A percentile compares a stretch with the other conserved stretches of the same genome.
These are phyloP conservation scores for Starmerella riodocensis DNA, from an alignment of 805 yeast species.

Conservation along the genomic window DNA sequence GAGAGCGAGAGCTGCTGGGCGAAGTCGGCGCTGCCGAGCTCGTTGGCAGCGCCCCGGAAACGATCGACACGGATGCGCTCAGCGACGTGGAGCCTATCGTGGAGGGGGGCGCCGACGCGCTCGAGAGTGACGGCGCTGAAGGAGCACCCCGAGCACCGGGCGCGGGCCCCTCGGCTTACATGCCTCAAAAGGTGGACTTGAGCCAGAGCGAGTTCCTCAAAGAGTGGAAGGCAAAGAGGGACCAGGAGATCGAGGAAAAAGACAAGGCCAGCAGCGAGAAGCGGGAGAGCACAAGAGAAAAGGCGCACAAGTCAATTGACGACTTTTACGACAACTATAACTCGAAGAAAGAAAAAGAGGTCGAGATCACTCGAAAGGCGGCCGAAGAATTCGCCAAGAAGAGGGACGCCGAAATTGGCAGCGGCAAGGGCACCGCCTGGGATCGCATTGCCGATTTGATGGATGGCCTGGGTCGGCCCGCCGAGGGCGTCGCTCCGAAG, in stretches of 20 bases:
- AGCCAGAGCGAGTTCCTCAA: conserved; percentile 45
- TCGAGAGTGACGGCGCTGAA: conserved; percentile 10
- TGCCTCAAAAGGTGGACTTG: conserved; percentile 23
- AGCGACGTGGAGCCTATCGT: conserved; percentile 12
- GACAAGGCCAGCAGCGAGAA: conserved; percentile 57
- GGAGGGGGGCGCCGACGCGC: conserved; percentile 12
- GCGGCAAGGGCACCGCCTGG: conserved; percentile 39
- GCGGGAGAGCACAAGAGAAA: conserved; percentile 51
- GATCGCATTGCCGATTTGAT: conserved; percentile 44
- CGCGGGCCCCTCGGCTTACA: conserved; percentile 19
- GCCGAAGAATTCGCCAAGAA: conserved; percentile 58
- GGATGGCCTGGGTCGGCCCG: conserved; percentile 30
- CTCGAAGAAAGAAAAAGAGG: conserved; percentile 58
- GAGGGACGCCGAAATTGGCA: conserved; percentile 44
- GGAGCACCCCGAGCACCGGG: conserved; percentile 23
- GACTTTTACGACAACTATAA: conserved; percentile 88
- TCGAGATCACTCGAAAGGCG: conserved; percentile 50
- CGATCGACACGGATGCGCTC: conserved; percentile 2
- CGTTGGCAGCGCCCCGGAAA: conserved; percentile 17
- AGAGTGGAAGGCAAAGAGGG: conserved; percentile 76
- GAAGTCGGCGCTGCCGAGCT: conserved; percentile 30
- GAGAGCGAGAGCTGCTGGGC: conserved; percentile 33
- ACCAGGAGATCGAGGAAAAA: conserved; percentile 62
- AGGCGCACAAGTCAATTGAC: conserved; percentile 73
- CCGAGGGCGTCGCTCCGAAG: conserved; percentile 34